A percentile compares a stretch with the other conserved stretches of the same genome.
Conservation (phyloP, 1,284 basidiomycete species). For the Papiliotrema nemorosa region DNA sequence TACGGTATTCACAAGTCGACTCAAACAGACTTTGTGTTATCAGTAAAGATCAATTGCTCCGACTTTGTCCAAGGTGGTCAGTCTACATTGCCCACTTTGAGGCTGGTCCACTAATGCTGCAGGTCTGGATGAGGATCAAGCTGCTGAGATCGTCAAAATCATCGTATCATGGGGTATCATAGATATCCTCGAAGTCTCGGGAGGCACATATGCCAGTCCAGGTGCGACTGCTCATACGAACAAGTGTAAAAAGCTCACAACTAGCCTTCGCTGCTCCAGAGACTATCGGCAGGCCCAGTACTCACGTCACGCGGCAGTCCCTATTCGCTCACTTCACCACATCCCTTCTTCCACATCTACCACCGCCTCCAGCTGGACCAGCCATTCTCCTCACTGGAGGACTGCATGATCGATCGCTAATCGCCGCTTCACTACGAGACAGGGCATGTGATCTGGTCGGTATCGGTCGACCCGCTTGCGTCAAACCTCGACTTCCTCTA, state of each 20-base stretch:
- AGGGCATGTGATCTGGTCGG: conserved; percentile 41
- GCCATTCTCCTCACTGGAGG: conserved; percentile 45
- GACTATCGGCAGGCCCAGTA: conserved; percentile 5
- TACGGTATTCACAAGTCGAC: conserved; percentile 59
- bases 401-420: conserved; percentile 34
- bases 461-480: conserved; percentile 39
- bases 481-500: conserved; percentile 29
- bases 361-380: conserved; percentile 34
- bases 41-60: conserved; percentile 81
- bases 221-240: conserved; percentile 8
- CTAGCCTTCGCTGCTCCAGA: conserved; percentile 18
- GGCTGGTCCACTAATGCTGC: neutral
- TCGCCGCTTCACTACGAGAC: conserved; percentile 27
- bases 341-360: conserved; percentile 31
- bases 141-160: conserved; percentile 37
- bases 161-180: conserved; percentile 54
- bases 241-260: neutral
- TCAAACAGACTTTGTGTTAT: conserved; percentile 64
- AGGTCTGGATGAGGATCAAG: conserved; percentile 35
- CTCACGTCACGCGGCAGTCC: conserved; percentile 27
- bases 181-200: conserved; percentile 47
- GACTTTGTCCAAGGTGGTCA: conserved; percentile 66
- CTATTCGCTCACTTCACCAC: conserved; percentile 43
- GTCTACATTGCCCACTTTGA: conserved; percentile 4
- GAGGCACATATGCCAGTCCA: conserved; percentile 43